Base-by-base conservation (phyloP, 495 filamentous ascomycete genomes). In the Parachaetomium inaequale region DNA sequence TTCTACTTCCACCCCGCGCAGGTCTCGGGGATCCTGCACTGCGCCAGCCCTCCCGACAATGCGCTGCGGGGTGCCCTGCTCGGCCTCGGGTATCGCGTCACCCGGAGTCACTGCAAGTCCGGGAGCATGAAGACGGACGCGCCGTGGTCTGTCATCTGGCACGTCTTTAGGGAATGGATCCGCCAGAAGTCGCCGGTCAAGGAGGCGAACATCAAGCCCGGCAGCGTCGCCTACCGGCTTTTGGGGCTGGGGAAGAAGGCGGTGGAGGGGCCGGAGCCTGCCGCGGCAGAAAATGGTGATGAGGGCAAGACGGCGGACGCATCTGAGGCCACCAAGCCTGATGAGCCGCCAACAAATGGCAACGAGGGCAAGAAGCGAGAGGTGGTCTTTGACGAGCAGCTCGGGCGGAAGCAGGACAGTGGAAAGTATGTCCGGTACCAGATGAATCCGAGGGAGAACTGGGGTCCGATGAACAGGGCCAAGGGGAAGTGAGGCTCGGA, bases 101-200 rank as follows among this genome's bases (percentile, higher is more conserved):
- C 88, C 1, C 84, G 93, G 59, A 93, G 88, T 60, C 94, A 98
- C 68, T 86, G 89, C 57, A 93, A 91, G 66, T 82, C 89, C 0
- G 93, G 92, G n/a, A 90, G 87, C 61, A 85, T 97, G 63, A 90
- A 89, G 72, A 98, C 95, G 0, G 86, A 96, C 74, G 94, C 94
- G 12, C 88, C 91, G 0, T 97, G 92, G 92, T 77, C 75, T 3
- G 83, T 91, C 3, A 81, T 98, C 46, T 98, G 94, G 94, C 88
- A 96, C 64, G 80, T 98, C 32, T 96, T 98, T 87, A 81, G 89
- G 36, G 90, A 95, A 75, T 98, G 93, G 93, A 79, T 85, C 3
- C 80, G 87, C 42, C 92, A 94, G 65, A 88, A 86, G 60, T 74
- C 80, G 0, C 91, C 91, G 0, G 76, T 93, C 49, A 95, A 88